These are phyloP conservation scores for Colletotrichum salicis DNA, from an alignment of 2,329 filamentous ascomycete species.

Conservation along the genomic window DNA sequence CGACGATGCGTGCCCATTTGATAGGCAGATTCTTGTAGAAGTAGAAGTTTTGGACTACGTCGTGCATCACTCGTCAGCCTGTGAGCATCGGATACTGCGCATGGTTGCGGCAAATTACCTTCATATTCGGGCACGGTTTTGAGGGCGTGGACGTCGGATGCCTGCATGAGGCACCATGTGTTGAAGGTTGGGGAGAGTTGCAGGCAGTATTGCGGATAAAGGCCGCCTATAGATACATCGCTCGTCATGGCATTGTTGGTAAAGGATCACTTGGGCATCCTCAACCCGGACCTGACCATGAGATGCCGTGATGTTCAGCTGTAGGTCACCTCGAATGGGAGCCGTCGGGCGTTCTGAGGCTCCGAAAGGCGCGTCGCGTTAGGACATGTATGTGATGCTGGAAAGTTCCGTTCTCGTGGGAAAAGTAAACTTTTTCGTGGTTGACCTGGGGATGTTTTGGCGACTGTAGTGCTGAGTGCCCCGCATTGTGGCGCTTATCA, in stretches of 20 bases:
- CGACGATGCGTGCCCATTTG: slow-evolving; percentile 77
- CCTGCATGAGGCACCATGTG: slow-evolving; percentile 67
- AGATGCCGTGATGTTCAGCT: not conserved
- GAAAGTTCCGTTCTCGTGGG: not conserved
- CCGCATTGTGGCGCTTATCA: slow-evolving; percentile 21
- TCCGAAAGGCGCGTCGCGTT: slow-evolving; percentile 7
- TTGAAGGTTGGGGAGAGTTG: slow-evolving; percentile 69
- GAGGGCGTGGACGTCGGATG: slow-evolving; percentile 61
- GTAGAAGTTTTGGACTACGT: slow-evolving; percentile 62
- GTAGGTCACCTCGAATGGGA: not conserved
- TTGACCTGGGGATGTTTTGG: slow-evolving; percentile 26
- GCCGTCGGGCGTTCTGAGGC: not conserved
- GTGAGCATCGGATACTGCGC: not conserved
- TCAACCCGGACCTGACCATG: not conserved
- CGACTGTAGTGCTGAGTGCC: slow-evolving; percentile 2
- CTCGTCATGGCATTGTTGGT: slow-evolving; percentile 63
- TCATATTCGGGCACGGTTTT: slow-evolving; percentile 60
- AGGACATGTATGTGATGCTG: not conserved
- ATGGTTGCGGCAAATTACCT: slow-evolving; percentile 50
- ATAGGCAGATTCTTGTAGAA: slow-evolving; percentile 81
- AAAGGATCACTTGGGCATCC: not conserved
- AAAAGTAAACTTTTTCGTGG: not conserved
- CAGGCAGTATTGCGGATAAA: slow-evolving; percentile 74
- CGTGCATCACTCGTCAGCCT: not conserved
- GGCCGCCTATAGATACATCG: slow-evolving; percentile 42